Conservation (phyloP, 148 eudicot genomes). For the Agrostemma githago region DNA sequence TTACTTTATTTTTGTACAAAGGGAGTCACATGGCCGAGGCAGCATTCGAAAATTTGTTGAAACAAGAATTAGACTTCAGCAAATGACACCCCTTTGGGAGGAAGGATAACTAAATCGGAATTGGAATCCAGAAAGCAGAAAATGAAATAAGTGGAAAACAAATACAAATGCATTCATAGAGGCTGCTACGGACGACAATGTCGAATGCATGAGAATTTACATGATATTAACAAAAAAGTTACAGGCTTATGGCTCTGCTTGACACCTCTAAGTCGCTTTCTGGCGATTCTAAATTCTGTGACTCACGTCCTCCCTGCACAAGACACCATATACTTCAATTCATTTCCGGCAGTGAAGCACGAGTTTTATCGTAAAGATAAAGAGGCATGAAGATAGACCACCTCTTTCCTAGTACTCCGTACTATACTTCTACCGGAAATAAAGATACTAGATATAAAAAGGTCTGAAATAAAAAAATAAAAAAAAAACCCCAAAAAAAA, state of each 20-base stretch:
- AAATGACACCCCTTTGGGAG: too few species aligned
- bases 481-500: too few species aligned
- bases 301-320: constrained; percentile 18
- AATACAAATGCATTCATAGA: not conserved
- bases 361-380: not conserved
- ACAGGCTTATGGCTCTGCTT: constrained; percentile 30
- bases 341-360: too few species aligned
- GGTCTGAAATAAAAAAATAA: too few species aligned
- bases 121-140: not conserved
- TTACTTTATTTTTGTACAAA: too few species aligned
- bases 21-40: too few species aligned
- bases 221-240: constrained; percentile 10
- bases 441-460: too few species aligned
- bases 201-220: constrained; percentile 16
- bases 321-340: not conserved
- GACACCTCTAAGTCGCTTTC: constrained; percentile 23
- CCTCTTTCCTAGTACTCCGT: too few species aligned
- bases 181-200: not conserved
- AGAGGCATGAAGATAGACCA: too few species aligned
- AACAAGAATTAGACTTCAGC: too few species aligned
- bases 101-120: not conserved
- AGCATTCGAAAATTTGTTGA: too few species aligned
- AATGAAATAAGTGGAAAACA: not conserved
- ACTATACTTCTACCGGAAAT: not conserved
- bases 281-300: constrained; percentile 10